Base-by-base conservation (phyloP, 208 protist species). In the Blastocrithidia nonstop region DNA sequence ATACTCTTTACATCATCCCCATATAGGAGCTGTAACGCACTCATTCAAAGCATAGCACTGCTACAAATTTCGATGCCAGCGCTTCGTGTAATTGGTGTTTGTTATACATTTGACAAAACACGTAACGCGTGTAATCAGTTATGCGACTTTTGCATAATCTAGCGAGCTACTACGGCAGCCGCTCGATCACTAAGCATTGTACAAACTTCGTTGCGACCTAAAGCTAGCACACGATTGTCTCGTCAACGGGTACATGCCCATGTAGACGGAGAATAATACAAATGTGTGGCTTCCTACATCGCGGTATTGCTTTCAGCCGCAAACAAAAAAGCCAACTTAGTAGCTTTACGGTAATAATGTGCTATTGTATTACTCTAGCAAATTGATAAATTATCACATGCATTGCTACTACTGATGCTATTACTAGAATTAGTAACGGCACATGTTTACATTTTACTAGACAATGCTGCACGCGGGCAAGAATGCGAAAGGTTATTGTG, bases 311-410 rank as follows among this genome's bases (percentile, higher is more conserved):
- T 66, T 45, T 89, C 80, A 7, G 66, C 68, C 28, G 68, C 57
- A 22, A 89, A 78, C 21, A 89, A 54, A 22, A 83, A 49, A 0
- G 75, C 71, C 2, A 66, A 48, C 33, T 57, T 52, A 16, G 33
- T 46, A 15, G 64, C 64, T 9, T 39, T 4, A 35, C 29, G 29
- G n/a, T n/a, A 35, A n/a, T n/a, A 35, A n/a, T n/a, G 29, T 15
- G 11, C 11, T 35, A n/a, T 35, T 35, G 29, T 11, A 11, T 35
- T n/a, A 15, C n/a, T 11, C n/a, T 11, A 11, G 11, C 29, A 15
- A 15, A n/a, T 35, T n/a, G n/a, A 15, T 11, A n/a, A 11, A 11
- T 11, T 35, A n/a, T 35, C 29, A n/a, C 29, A n/a, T 40, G 45
- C 45, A 50, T 15, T 44, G 40, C 3, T 42, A 37, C 1, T 48